Percentiles rank a stretch among this genome's conserved stretches.
phyloP scores from a whole-genome alignment of 2,329 filamentous ascomycete species.

The Fusarium sp. region DNA sequence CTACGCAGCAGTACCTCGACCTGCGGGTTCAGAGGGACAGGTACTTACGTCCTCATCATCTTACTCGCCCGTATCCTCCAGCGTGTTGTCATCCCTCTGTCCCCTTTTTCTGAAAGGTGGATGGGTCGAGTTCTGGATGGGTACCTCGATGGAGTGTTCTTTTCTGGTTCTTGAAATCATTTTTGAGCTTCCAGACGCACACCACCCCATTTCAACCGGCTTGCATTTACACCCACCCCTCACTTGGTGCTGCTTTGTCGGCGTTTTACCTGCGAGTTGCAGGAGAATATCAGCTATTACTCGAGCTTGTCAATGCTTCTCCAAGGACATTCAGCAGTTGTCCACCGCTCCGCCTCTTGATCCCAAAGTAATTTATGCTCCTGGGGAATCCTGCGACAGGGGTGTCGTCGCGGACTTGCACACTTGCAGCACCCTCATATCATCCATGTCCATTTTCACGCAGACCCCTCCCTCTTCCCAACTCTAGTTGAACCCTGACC shows the following conservation, averaged over 20 bases:
- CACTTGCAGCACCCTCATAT: conserved; percentile 38
- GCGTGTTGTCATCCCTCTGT: conserved; percentile 30
- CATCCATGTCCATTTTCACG: conserved; percentile 38
- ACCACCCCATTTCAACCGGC: conserved; percentile 27
- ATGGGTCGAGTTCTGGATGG: conserved; percentile 25
- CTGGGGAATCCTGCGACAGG: conserved; percentile 39
- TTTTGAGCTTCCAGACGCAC: conserved; percentile 31
- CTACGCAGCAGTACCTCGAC: conserved; percentile 33
- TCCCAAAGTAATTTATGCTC: conserved; percentile 44
- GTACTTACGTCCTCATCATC: conserved; percentile 15
- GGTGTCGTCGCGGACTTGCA: conserved; percentile 39
- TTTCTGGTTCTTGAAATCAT: conserved; percentile 34
- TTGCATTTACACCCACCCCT: conserved; percentile 9
- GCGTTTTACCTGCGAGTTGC: conserved; percentile 32
- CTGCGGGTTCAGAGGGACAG: conserved; percentile 25
- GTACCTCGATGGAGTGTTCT: conserved; percentile 29
- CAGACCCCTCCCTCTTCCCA: conserved; percentile 29
- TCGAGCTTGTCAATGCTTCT: conserved; percentile 36
- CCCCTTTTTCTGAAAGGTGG: conserved; percentile 33
- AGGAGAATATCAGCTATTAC: conserved; percentile 16
- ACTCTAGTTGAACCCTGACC: conserved; percentile 34
- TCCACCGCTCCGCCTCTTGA: conserved; percentile 44
- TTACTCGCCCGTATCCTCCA: conserved; percentile 16
- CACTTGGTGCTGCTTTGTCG: conserved; percentile 23
- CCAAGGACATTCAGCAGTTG: conserved; percentile 33